Conservation (phyloP, 257 asterid genomes). For the Plantago major region DNA sequence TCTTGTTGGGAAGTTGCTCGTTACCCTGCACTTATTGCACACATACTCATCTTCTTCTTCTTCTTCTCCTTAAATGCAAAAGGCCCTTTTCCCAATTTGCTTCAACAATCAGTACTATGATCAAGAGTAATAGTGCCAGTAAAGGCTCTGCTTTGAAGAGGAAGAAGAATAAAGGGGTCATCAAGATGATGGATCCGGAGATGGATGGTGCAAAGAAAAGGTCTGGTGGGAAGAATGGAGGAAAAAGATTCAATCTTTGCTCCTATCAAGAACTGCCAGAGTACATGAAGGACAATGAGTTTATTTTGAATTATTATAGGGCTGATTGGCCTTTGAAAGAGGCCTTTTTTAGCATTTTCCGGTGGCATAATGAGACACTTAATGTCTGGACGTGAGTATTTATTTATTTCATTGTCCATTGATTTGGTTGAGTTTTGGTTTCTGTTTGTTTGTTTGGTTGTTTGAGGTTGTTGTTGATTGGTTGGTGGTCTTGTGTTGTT, state of each 20-base stretch:
- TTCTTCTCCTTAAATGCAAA: constrained; percentile 17
- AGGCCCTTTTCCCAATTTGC: constrained; percentile 12
- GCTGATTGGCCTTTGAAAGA: constrained; percentile 75
- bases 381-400: constrained; percentile 92
- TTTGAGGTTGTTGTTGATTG: neutral
- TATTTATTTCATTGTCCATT: too few relatives aligned
- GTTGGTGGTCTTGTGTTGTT: neutral
- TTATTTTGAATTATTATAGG: constrained; percentile 66
- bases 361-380: constrained; percentile 97
- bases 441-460: neutral
- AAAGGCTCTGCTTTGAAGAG: constrained; percentile 41
- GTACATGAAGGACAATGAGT: constrained; percentile 95
- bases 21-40: constrained; percentile 18
- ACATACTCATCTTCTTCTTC: too few relatives aligned
- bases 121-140: neutral
- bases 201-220: constrained; percentile 1
- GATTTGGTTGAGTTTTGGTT: neutral
- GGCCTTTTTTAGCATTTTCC: constrained; percentile 75
- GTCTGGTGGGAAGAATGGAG: constrained; percentile 1
- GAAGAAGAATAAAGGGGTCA: constrained; percentile 15
- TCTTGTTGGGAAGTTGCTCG: constrained; percentile 29
- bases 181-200: too few relatives aligned
- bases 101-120: constrained; percentile 3
- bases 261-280: constrained; percentile 72
- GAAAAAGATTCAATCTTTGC: constrained; percentile 31